Evolutionary conservation across 768 basidiomycete genomes (phyloP), one percentile per base, ranked within the genome.

Genomic region (Hortiboletus flavorubellus): DNA sequence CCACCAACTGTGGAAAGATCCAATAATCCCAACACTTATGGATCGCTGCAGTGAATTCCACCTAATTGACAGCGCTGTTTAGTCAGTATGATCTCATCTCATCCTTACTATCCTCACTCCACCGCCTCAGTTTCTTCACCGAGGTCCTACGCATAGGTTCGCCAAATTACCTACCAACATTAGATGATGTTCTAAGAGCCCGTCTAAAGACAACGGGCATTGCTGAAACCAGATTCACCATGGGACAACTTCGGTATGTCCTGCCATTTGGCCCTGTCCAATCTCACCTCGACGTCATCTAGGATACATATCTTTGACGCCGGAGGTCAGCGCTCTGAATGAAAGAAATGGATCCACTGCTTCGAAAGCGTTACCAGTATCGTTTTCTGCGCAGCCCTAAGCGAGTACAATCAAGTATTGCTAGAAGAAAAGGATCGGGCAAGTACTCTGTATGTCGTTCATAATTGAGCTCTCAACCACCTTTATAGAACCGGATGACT

Each of bases 21-120:
- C 84, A 11, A 79, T 86, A 49, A 81, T 85, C 1, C 53, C 65
- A 4, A 69, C 70, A 9, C 66, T 82, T 10, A 78, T 82, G 77
- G 79, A 81, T 33, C 83, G 85, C 59, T 74, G 76, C 18, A 83
- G 76, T 66, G 86, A 93, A 52, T 96, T 95, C 64, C 94, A 96
- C 67, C 76, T 97, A 14, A 96, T 95, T 91, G 95, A 97, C 67
- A 90, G 84, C n/a, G 95, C 95, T 0, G 78, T 78, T 42, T 96
- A 96, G 91, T 92, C 62, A 67, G 89, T 80, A 11, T 26, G 9
- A 21, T 42, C 34, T 41, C 3, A 7, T 49, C 18, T 15, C 31
- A 2, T 40, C 47, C 11, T 7, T 33, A 0, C 31, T 23, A 21
- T 49, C 23, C 60, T 56, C 18, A 59, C 14, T 12, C 3, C 2